phyloP scores from a whole-genome alignment of 2,329 filamentous ascomycete species.

The Fusarium cyanostomum region DNA sequence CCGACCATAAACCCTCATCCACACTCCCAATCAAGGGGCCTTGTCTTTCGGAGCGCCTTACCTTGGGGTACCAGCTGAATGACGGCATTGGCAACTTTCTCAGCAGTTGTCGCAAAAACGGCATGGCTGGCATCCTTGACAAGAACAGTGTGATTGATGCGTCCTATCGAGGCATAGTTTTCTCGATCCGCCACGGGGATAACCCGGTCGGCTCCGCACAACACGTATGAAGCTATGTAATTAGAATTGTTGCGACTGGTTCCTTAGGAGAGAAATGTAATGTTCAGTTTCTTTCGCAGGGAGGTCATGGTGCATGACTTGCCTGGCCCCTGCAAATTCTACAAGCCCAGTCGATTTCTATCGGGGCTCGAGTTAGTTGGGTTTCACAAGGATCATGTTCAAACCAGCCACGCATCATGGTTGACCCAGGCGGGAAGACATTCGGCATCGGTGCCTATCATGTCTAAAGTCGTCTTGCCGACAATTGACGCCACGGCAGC shows the following conservation, averaged over 20 bases:
- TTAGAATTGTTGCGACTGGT: constrained; percentile 3
- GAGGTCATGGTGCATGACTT: constrained; percentile 14
- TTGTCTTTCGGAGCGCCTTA: too few relatives aligned
- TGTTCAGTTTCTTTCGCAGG: neutral
- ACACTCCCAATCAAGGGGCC: too few relatives aligned
- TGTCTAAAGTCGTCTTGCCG: constrained; percentile 2
- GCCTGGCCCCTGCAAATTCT: neutral
- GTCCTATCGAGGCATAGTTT: neutral
- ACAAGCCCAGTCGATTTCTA: constrained; percentile 7
- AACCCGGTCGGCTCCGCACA: constrained; percentile 8
- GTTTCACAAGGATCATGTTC: neutral
- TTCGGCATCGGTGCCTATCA: constrained; percentile 6
- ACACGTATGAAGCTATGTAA: neutral
- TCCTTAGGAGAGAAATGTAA: neutral
- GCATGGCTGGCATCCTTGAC: constrained; percentile 10
- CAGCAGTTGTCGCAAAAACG: neutral
- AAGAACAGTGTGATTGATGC: neutral
- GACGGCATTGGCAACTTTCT: neutral
- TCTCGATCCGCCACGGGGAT: constrained; percentile 1
- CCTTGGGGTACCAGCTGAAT: neutral
- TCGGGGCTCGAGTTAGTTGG: neutral
- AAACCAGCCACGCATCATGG: neutral
- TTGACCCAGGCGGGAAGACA: neutral
- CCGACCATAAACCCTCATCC: too few relatives aligned
- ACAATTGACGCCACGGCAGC: neutral